Evolutionary conservation across 345 rosid genomes (phyloP).

Genomic region (Euphorbia tirucalli): DNA sequence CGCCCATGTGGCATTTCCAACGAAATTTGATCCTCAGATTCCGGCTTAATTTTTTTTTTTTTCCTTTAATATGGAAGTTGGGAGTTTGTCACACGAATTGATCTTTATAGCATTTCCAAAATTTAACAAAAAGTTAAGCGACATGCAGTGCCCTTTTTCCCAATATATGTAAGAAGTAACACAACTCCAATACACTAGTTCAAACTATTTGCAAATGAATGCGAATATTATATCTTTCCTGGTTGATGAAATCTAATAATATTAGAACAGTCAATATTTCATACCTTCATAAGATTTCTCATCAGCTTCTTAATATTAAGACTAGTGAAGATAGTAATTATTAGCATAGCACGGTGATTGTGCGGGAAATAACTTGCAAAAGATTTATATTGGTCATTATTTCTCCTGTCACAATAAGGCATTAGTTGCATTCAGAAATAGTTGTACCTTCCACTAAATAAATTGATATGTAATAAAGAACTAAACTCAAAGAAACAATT

Average conservation of each 20-base stretch:
- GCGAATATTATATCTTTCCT: background rate
- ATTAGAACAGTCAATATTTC: background rate
- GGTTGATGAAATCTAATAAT: background rate
- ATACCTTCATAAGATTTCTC: background rate
- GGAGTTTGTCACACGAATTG: no score
- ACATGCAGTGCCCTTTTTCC: no score
- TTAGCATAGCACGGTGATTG: background rate
- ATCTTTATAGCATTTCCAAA: no score
- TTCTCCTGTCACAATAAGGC: slow-evolving; percentile 1
- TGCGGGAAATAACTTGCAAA: background rate
- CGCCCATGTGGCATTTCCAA: no score
- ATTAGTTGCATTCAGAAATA: background rate
- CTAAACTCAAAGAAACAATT: background rate
- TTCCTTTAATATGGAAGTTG: no score
- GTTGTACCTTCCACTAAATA: background rate
- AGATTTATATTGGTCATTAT: background rate
- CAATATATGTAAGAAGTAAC: no score
- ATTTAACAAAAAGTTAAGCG: no score
- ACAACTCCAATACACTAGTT: background rate
- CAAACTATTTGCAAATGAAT: background rate
- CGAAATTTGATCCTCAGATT: no score
- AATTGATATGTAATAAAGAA: background rate
- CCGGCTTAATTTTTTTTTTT: no score
- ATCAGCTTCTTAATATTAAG: background rate
- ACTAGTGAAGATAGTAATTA: background rate